Percentiles rank a stretch among this genome's conserved stretches.
Conservation (phyloP, 257 asterid species). For the Salvia hispanica region DNA sequence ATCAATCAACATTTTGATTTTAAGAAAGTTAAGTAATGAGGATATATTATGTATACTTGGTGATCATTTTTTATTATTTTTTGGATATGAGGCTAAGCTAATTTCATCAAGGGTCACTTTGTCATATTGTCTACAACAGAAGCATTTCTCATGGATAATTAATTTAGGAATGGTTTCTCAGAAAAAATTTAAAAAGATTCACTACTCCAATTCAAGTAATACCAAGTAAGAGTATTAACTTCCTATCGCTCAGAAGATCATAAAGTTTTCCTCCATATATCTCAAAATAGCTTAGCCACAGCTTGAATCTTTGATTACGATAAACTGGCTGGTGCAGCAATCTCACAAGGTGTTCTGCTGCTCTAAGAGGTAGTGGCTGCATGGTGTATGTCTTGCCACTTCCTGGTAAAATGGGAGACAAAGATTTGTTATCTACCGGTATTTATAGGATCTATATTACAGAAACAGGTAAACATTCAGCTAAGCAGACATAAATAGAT, state of each 20-base stretch:
- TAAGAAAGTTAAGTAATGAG: not conserved
- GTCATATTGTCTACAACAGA: no score
- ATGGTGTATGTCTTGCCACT: conserved; percentile 97
- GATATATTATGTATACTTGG: conserved; percentile 13
- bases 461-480: conserved; percentile 8
- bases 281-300: conserved; percentile 99
- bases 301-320: conserved; percentile 91
- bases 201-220: conserved; percentile 30
- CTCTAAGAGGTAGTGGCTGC: conserved; percentile 99
- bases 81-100: conserved; percentile 20
- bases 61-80: not conserved
- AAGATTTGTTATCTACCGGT: conserved; percentile 23
- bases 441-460: conserved; percentile 10
- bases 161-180: conserved; percentile 9
- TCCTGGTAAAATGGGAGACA: conserved; percentile 49
- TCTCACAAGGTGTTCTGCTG: conserved; percentile 88
- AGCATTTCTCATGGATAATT: not conserved
- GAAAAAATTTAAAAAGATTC: conserved; percentile 15
- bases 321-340: conserved; percentile 86
- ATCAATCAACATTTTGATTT: not conserved
- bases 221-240: conserved; percentile 56
- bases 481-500: conserved; percentile 5
- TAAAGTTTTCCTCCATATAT: conserved; percentile 96
- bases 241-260: conserved; percentile 97
- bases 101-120: not conserved